A percentile compares a stretch with the other conserved stretches of the same genome.
Conservation (phyloP, 2,329 filamentous ascomycete genomes). For the Claviceps humidiphila region DNA sequence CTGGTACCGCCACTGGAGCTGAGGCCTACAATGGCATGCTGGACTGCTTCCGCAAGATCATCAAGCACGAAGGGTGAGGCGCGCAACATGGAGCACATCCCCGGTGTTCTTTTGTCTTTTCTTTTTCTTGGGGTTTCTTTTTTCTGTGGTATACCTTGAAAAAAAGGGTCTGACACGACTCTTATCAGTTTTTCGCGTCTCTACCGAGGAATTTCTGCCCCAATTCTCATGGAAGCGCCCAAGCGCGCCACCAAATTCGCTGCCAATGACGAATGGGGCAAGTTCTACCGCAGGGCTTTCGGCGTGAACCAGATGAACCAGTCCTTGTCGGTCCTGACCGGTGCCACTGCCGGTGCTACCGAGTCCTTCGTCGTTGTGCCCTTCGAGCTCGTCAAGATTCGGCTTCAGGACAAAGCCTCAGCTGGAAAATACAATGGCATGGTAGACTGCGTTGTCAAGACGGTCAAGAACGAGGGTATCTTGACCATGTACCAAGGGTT, state of each 20-base stretch:
- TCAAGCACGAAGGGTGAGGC: slow-evolving; percentile 78
- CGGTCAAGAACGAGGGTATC: slow-evolving; percentile 67
- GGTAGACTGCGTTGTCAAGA: slow-evolving; percentile 70
- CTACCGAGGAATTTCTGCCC: slow-evolving; percentile 89
- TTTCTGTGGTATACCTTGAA: neutral
- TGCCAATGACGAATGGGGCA: slow-evolving; percentile 96
- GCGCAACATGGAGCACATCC: slow-evolving; percentile 12
- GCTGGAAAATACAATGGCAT: slow-evolving; percentile 78
- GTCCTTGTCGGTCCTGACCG: slow-evolving; percentile 79
- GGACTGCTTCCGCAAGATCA: slow-evolving; percentile 95
- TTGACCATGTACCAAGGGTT: slow-evolving; percentile 93
- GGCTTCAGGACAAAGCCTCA: slow-evolving; percentile 88
- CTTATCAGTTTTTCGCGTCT: slow-evolving; percentile 61
- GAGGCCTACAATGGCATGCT: slow-evolving; percentile 95
- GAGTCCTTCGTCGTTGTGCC: slow-evolving; percentile 96
- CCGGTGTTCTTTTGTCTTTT: neutral
- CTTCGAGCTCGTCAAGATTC: slow-evolving; percentile 97
- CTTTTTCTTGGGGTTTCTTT: neutral
- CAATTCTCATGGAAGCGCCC: slow-evolving; percentile 90
- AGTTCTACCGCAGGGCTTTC: slow-evolving; percentile 81
- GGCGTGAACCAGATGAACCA: slow-evolving; percentile 82
- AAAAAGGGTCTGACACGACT: neutral
- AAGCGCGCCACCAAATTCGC: slow-evolving; percentile 98
- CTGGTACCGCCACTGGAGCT: slow-evolving; percentile 55
- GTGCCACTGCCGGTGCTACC: slow-evolving; percentile 86